Percentiles rank a stretch among this genome's conserved stretches.
These are phyloP conservation scores for Rhodotorula mucilaginosa DNA, from an alignment of 1,284 basidiomycete genomes.

Conservation along the genomic window DNA sequence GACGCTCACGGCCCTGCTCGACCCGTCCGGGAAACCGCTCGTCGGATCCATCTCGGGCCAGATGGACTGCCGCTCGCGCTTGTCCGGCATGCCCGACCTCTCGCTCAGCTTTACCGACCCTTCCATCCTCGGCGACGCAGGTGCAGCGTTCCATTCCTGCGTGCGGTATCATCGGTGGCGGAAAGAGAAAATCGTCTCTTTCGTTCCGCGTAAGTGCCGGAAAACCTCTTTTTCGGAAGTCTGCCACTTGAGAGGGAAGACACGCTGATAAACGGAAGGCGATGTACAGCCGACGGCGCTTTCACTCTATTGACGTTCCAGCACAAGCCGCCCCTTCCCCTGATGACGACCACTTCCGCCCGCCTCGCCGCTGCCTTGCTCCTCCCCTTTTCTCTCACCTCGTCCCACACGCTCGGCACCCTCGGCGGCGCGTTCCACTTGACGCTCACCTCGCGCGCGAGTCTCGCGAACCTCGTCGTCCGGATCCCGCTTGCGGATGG, in stretches of 20 bases:
- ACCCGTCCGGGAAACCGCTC: conserved; percentile 17
- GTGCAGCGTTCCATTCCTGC: conserved; percentile 33
- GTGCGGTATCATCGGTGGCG: conserved; percentile 35
- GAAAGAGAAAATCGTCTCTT: conserved; percentile 37
- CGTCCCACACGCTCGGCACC: conserved; percentile 25
- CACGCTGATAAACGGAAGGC: too few species aligned
- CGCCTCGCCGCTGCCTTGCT: conserved; percentile 24
- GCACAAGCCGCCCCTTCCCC: conserved; percentile 9
- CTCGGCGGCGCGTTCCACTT: conserved; percentile 27
- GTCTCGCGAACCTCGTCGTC: conserved; percentile 22
- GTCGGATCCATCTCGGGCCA: conserved; percentile 23
- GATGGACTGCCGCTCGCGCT: conserved; percentile 26
- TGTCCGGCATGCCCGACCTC: conserved; percentile 40
- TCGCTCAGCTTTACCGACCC: conserved; percentile 30
- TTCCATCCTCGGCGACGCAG: conserved; percentile 25
- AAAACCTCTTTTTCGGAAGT: too few species aligned
- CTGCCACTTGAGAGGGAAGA: not conserved
- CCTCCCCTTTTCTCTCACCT: conserved; percentile 31
- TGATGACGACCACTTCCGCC: conserved; percentile 10
- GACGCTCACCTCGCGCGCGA: conserved; percentile 23
- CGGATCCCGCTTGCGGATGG: conserved; percentile 28
- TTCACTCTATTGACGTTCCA: conserved; percentile 30
- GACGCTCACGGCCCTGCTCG: conserved; percentile 23
- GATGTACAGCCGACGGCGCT: conserved; percentile 30
- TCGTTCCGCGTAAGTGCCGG: conserved; percentile 35